phyloP scores from a whole-genome alignment of 2,329 filamentous ascomycete genomes.

The Pyricularia sp. region DNA sequence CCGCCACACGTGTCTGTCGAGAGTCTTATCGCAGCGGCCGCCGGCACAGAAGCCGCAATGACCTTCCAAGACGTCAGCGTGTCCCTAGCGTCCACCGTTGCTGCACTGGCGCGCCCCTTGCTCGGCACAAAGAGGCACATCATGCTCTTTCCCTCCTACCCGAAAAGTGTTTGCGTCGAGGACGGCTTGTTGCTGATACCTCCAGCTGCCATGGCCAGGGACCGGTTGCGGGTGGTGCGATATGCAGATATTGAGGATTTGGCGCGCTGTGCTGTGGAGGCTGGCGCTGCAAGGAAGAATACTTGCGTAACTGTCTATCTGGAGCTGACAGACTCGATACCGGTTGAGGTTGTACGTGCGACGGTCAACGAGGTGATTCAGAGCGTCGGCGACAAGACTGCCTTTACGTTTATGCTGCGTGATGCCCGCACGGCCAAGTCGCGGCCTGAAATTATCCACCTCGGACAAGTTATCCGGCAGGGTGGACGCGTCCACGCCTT shows the following conservation, averaged over 20 bases:
- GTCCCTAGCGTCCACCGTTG: conserved; percentile 8
- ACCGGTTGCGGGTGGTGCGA: not conserved
- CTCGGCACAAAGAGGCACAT: conserved; percentile 3
- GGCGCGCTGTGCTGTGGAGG: not conserved
- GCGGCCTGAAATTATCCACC: not conserved
- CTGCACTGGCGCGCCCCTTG: conserved; percentile 6
- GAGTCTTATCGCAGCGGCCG: conserved; percentile 5
- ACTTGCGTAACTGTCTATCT: not conserved
- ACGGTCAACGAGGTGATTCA: not conserved
- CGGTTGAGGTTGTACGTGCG: no score
- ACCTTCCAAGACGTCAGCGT: conserved; percentile 8
- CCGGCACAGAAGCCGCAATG: conserved; percentile 6
- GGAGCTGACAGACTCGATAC: not conserved
- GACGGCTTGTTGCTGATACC: not conserved
- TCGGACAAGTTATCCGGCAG: not conserved
- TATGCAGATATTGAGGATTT: not conserved
- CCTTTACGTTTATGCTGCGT: conserved; percentile 9
- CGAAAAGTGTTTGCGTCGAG: not conserved
- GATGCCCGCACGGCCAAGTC: conserved; percentile 4
- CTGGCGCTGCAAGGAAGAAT: not conserved
- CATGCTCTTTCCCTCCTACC: conserved; percentile 3
- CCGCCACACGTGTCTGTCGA: conserved; percentile 9
- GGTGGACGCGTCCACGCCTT: conserved; percentile 2
- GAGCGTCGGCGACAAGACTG: not conserved
- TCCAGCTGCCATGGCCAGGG: not conserved